phyloP scores from a whole-genome alignment of 176 grass and related monocot species.

The Avena eriantha region DNA sequence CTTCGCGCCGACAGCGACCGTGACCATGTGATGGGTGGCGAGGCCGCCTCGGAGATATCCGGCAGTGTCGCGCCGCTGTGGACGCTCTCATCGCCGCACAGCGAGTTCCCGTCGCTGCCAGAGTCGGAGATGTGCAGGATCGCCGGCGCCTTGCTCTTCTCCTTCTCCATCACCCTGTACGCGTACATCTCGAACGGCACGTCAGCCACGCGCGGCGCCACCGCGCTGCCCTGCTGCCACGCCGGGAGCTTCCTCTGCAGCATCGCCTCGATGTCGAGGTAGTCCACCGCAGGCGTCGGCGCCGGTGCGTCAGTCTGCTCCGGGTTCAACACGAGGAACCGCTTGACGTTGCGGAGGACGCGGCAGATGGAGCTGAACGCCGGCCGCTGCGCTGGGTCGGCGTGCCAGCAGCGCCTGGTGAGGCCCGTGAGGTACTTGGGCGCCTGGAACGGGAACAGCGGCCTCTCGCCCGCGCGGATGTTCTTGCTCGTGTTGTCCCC shows the following conservation, averaged over 20 bases:
- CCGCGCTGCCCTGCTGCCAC: constrained; percentile 52
- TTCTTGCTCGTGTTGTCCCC: constrained; percentile 96
- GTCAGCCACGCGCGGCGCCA: constrained; percentile 46
- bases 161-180: constrained; percentile 80
- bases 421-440: constrained; percentile 79
- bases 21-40: constrained; percentile 36
- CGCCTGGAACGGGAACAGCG: constrained; percentile 79
- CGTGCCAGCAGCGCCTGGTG: constrained; percentile 86
- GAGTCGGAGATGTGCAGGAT: constrained; percentile 62
- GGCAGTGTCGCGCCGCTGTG: background rate
- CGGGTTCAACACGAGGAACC: constrained; percentile 79
- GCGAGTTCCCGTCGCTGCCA: constrained; percentile 66
- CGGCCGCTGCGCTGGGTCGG: constrained; percentile 79
- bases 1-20: constrained; percentile 37
- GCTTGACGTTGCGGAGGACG: constrained; percentile 81
- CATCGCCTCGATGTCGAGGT: constrained; percentile 75
- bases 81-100: constrained; percentile 59
- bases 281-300: constrained; percentile 54
- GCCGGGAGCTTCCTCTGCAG: constrained; percentile 52
- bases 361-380: constrained; percentile 76
- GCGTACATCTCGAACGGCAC: constrained; percentile 92
- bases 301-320: constrained; percentile 3
- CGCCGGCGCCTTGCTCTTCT: constrained; percentile 41
- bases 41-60: constrained; percentile 31
- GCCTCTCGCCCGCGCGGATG: constrained; percentile 77